A percentile compares a stretch with the other conserved stretches of the same genome.
phyloP scores from a whole-genome alignment of 352 stramenopile genomes.

The Phytophthora fragariaefolia region DNA sequence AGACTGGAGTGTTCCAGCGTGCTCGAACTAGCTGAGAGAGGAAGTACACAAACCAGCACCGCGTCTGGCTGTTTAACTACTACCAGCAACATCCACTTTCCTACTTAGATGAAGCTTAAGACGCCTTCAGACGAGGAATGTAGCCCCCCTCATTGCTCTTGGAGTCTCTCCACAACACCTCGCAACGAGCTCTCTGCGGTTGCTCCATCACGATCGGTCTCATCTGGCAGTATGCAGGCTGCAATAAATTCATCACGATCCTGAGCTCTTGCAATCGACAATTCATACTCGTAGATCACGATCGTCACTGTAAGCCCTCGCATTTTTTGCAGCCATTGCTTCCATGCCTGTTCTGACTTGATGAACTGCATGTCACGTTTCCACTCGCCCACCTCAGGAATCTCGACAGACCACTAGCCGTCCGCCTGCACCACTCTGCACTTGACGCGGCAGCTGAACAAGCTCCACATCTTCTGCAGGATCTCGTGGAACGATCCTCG shows the following conservation, averaged over 20 bases:
- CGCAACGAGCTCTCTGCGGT: constrained; percentile 9
- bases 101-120: constrained; percentile 35
- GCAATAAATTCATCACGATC: constrained; percentile 10
- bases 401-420: constrained; percentile 5
- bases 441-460: constrained; percentile 9
- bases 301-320: constrained; percentile 11
- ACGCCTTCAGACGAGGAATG: constrained; percentile 10
- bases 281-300: constrained; percentile 17
- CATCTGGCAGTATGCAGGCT: constrained; percentile 5
- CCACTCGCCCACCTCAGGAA: no score
- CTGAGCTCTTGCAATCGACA: constrained; percentile 7
- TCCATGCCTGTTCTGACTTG: neutral
- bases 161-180: constrained; percentile 9
- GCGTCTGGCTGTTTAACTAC: constrained; percentile 17
- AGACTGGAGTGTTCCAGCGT: constrained; percentile 24
- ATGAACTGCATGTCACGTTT: neutral
- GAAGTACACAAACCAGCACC: constrained; percentile 23
- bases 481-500: neutral
- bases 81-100: constrained; percentile 19
- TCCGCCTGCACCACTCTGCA: constrained; percentile 10
- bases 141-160: neutral
- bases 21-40: neutral
- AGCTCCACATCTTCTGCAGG: constrained; percentile 3
- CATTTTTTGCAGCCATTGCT: constrained; percentile 9
- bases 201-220: neutral